A percentile compares a stretch with the other conserved stretches of the same genome.
Conservation (phyloP, 1,284 basidiomycete species). For the Ceratobasidium sp. region DNA sequence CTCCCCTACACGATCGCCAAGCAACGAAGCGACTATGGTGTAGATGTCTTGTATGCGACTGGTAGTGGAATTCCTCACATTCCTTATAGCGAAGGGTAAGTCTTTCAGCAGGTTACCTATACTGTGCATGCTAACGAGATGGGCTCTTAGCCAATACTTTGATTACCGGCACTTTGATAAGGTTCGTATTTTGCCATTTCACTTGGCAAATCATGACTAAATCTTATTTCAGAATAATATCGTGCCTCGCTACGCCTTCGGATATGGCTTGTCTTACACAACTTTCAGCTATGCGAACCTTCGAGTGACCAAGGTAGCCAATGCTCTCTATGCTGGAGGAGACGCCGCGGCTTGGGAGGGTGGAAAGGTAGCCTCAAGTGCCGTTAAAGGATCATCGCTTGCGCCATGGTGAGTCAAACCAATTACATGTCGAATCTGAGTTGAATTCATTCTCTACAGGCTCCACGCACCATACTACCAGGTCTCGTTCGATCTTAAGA, state of each 20-base stretch:
- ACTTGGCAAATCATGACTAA: not conserved
- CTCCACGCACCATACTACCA: conserved; percentile 36
- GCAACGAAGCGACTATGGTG: conserved; percentile 47
- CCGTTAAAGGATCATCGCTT: conserved; percentile 28
- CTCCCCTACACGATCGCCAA: conserved; percentile 86
- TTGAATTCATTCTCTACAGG: conserved; percentile 7
- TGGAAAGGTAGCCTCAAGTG: conserved; percentile 11
- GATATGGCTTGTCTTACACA: conserved; percentile 57
- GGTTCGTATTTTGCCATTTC: not conserved
- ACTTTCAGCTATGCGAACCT: conserved; percentile 51
- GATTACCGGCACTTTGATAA: conserved; percentile 44
- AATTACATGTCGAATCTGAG: not conserved
- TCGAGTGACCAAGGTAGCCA: conserved; percentile 1
- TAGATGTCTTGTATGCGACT: conserved; percentile 47
- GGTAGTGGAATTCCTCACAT: conserved; percentile 58
- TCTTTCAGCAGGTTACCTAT: not conserved
- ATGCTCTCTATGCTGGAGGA: not conserved
- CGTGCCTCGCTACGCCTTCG: conserved; percentile 53
- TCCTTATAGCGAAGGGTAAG: conserved; percentile 68
- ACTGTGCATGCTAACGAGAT: not conserved
- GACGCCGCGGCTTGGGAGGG: conserved; percentile 25
- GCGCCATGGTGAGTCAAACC: conserved; percentile 33
- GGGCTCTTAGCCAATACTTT: conserved; percentile 38
- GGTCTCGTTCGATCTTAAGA: conserved; percentile 37
- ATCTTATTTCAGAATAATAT: conserved; percentile 44